A percentile compares a stretch with the other conserved stretches of the same genome.
Conservation (phyloP, 129 eudicot genomes). For the Ambrosia artemisiifolia region DNA sequence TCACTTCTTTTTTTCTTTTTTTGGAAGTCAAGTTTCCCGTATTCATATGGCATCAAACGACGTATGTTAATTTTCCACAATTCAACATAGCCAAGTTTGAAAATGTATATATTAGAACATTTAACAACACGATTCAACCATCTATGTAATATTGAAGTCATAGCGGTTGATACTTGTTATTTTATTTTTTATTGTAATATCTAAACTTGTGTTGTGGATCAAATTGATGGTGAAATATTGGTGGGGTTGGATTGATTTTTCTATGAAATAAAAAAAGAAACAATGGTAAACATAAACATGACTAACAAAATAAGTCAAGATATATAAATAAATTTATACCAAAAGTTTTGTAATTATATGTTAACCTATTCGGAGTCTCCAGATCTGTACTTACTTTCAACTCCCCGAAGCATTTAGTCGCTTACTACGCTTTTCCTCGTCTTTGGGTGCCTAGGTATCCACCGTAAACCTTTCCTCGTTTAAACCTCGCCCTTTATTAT, state of each 20-base stretch:
- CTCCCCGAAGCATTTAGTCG: no score
- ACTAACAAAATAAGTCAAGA: not conserved
- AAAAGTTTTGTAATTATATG: no score
- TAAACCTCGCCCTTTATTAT: no score
- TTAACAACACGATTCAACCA: not conserved
- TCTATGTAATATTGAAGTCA: not conserved
- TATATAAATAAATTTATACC: no score
- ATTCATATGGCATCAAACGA: not conserved
- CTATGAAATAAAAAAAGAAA: constrained; percentile 5
- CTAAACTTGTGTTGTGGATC: constrained; percentile 12
- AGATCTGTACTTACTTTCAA: no score
- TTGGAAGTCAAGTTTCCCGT: not conserved
- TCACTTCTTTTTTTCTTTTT: not conserved
- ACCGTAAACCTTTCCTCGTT: no score
- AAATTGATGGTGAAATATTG: constrained; percentile 30
- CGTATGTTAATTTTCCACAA: not conserved
- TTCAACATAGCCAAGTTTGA: not conserved
- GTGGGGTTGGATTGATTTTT: constrained; percentile 29
- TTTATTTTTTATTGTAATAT: not conserved
- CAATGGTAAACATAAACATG: not conserved
- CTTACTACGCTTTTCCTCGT: no score
- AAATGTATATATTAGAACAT: not conserved
- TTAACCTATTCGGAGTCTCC: no score
- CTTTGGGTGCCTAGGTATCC: no score
- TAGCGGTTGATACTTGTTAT: not conserved